Evolutionary conservation across 2,329 filamentous ascomycete genomes (phyloP).

Genomic region (Ramularia endophylla): DNA sequence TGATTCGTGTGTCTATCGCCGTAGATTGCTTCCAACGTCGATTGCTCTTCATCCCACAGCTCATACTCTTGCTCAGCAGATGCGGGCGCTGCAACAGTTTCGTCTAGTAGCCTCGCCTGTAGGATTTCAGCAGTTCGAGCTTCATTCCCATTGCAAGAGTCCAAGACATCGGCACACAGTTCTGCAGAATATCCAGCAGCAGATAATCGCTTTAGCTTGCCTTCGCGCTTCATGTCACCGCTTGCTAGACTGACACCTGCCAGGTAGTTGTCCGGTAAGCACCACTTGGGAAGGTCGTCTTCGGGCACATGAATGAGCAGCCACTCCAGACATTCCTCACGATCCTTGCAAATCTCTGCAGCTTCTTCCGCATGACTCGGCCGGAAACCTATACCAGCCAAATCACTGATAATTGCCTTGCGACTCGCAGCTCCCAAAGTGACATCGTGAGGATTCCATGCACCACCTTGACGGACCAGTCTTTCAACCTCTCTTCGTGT

Average conservation of each 20-base stretch:
- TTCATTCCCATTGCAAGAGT: constrained; percentile 64
- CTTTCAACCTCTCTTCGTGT: constrained; percentile 74
- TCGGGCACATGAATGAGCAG: constrained; percentile 94
- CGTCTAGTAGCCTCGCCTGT: constrained; percentile 59
- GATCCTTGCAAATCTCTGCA: constrained; percentile 77
- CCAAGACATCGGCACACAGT: constrained; percentile 71
- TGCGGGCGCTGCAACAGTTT: constrained; percentile 13
- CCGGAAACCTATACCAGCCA: constrained; percentile 78
- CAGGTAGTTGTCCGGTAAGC: constrained; percentile 83
- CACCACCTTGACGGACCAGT: constrained; percentile 67
- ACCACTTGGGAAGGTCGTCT: constrained; percentile 91
- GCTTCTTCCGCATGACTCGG: constrained; percentile 85
- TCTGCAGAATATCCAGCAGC: constrained; percentile 80
- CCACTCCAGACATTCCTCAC: constrained; percentile 93
- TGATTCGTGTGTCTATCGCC: constrained; percentile 60
- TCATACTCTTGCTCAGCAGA: constrained; percentile 40
- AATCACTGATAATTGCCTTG: constrained; percentile 61
- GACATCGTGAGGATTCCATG: constrained; percentile 81
- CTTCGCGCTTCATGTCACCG: constrained; percentile 73
- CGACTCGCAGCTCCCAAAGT: constrained; percentile 55
- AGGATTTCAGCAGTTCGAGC: constrained; percentile 70
- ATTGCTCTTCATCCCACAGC: constrained; percentile 80
- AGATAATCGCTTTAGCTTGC: constrained; percentile 72
- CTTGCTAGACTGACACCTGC: constrained; percentile 84
- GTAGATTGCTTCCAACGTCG: constrained; percentile 78